A percentile compares a stretch with the other conserved stretches of the same genome.
Evolutionary conservation across 2,329 filamentous ascomycete genomes (phyloP).

Genomic region (Talaromyces pinophilus): DNA sequence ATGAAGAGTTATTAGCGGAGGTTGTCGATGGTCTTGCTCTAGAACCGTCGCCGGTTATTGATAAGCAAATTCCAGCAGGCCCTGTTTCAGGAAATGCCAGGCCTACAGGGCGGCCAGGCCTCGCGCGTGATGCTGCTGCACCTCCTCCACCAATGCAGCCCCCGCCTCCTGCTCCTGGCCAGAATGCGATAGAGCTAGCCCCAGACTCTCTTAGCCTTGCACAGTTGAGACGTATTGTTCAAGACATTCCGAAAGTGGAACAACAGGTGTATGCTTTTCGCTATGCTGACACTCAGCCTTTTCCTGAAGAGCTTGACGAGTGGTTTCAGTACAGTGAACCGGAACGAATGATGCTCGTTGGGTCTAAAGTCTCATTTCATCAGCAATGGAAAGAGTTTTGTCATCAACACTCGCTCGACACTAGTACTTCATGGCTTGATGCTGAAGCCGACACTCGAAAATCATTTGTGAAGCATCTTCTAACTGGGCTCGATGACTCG

Average conservation of each 20-base stretch:
- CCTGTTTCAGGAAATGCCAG: conserved; percentile 26
- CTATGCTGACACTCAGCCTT: conserved; percentile 70
- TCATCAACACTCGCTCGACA: conserved; percentile 35
- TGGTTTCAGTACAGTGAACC: conserved; percentile 94
- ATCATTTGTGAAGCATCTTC: conserved; percentile 43
- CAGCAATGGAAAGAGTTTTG: conserved; percentile 67
- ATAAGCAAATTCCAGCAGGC: conserved; percentile 10
- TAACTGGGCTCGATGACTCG: conserved; percentile 40
- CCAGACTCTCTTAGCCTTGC: conserved; percentile 72
- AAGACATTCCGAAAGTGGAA: conserved; percentile 70
- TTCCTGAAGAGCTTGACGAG: conserved; percentile 90
- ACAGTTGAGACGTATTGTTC: conserved; percentile 71
- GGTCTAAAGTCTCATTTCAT: conserved; percentile 75
- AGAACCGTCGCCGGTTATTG: conserved; percentile 32
- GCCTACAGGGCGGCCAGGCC: conserved; percentile 35
- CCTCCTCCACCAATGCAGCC: conserved; percentile 49
- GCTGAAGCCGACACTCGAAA: conserved; percentile 56
- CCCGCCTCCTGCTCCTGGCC: conserved; percentile 49
- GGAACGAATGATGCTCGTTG: conserved; percentile 76
- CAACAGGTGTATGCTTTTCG: conserved; percentile 81
- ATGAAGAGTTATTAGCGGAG: conserved; percentile 47
- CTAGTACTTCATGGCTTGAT: conserved; percentile 64
- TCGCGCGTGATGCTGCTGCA: conserved; percentile 40
- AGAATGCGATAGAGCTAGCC: conserved; percentile 42
- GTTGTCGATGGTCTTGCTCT: conserved; percentile 42